Evolutionary conservation across 1,139 yeast species (phyloP), one percentile per base, ranked within the genome.

Genomic region (Candida sanyaensis): DNA sequence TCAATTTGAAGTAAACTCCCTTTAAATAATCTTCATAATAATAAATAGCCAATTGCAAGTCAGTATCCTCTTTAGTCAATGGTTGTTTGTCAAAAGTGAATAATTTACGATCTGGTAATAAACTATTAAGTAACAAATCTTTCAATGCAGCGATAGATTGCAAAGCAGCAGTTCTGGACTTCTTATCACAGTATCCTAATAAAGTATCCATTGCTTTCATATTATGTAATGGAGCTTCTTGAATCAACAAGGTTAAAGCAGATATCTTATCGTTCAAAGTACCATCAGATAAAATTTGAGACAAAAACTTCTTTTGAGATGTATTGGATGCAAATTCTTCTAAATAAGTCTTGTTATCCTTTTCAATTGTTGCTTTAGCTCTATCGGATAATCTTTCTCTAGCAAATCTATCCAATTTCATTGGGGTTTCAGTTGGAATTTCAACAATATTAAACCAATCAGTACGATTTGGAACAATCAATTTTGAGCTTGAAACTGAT

Each of bases 241-340:
- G 98, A 43, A 92, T 82, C 63, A 93, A 75, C 63, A 93, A 80
- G 0, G 99, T 92, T 60, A 93, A 77, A 0, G 99, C 97, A 42
- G 97, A 89, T 50, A 93, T 88, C 69, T 93, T 92, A 86, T 93
- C 99, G 59, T 84, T 86, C 57, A 93, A 77, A 0, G 99, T 93
- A 88, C 99, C 99, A 54, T 85, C 88, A 6, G 92, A 78, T 61
- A 93, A 78, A 55, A 93, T 86, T 67, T 93, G 96, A 1, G 93
- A 80, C 78, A 92, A 84, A 65, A 92, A 92, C 77, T 87, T 88
- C 65, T 83, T 86, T 66, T 92, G 97, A 2, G 96, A 87, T 31
- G 88, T 81, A 43, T 91, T 84, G 56, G 87, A 81, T 36, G 90
- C 80, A 63, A 89, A 88, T 63, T 89, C 97, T 52, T 84, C 84